Conservation (phyloP, 495 filamentous ascomycete species). For the Daldinia loculata region DNA sequence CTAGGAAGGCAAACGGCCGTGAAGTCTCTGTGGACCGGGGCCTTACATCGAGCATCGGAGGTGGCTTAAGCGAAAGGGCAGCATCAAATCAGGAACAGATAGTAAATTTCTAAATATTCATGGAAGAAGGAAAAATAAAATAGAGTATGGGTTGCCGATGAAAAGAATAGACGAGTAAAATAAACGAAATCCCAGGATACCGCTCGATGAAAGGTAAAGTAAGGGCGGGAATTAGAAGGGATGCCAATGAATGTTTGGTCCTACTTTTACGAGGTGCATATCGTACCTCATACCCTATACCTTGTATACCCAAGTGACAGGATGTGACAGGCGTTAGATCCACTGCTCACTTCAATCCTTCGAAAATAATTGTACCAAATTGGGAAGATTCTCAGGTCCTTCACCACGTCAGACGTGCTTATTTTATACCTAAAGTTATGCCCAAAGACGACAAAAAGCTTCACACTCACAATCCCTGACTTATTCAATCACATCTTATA, state of each 20-base stretch:
- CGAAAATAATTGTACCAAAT: conserved; percentile 21
- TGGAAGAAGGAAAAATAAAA: neutral
- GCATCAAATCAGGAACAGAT: conserved; percentile 13
- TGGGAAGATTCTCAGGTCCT: neutral
- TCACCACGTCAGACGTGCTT: neutral
- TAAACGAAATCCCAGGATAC: neutral
- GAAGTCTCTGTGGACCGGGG: neutral
- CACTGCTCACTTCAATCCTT: conserved; percentile 29
- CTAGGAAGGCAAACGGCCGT: neutral
- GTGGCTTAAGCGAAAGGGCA: conserved; percentile 4
- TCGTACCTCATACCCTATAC: neutral
- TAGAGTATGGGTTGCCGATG: neutral
- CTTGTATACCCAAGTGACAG: conserved; percentile 18
- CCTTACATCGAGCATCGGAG: conserved; percentile 14
- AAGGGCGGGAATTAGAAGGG: conserved; percentile 13
- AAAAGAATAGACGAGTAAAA: neutral
- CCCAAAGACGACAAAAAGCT: too few species aligned
- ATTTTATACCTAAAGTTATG: too few species aligned
- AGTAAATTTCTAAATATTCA: neutral
- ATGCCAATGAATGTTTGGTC: conserved; percentile 21
- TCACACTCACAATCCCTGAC: too few species aligned
- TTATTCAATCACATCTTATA: too few species aligned
- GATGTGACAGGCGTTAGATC: conserved; percentile 33
- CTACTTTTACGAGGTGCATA: conserved; percentile 21
- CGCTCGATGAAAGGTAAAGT: neutral